A percentile compares a stretch with the other conserved stretches of the same genome.
These are phyloP conservation scores for Amylostereum chailletii DNA, from an alignment of 1,284 basidiomycete species.

Conservation along the genomic window DNA sequence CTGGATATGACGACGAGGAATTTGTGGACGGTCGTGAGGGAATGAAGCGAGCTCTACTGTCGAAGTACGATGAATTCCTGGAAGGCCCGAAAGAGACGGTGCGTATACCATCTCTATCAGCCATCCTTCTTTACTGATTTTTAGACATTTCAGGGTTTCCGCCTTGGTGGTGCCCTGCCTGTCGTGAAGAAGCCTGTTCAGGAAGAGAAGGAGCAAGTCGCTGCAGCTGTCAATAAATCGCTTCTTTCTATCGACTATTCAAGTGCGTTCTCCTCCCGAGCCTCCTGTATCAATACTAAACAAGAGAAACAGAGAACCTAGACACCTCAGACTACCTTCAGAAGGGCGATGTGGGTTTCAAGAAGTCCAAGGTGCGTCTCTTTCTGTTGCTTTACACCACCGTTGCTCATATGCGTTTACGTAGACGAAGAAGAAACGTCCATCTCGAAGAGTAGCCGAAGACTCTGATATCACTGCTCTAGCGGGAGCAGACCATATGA, in stretches of 20 bases:
- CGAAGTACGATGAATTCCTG: conserved; percentile 92
- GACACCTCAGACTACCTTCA: conserved; percentile 84
- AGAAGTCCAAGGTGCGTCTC: conserved; percentile 76
- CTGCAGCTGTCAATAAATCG: conserved; percentile 67
- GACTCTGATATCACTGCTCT: conserved; percentile 45
- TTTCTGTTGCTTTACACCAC: not conserved
- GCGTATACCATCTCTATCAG: conserved; percentile 15
- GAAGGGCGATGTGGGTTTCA: conserved; percentile 90
- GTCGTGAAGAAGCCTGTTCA: conserved; percentile 29
- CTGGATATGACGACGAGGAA: conserved; percentile 95
- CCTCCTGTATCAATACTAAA: conserved; percentile 5
- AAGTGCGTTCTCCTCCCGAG: conserved; percentile 44
- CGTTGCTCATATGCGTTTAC: conserved; percentile 7
- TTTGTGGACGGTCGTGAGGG: conserved; percentile 69
- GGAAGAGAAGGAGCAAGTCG: conserved; percentile 47
- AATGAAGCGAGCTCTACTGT: conserved; percentile 75
- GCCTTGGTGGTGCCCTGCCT: conserved; percentile 52
- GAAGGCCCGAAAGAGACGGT: conserved; percentile 63
- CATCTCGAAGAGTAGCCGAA: conserved; percentile 59
- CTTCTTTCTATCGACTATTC: conserved; percentile 86
- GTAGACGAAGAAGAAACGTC: conserved; percentile 87
- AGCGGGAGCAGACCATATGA: conserved; percentile 50
- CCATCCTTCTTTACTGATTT: conserved; percentile 6
- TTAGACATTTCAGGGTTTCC: conserved; percentile 53
- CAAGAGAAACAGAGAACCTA: conserved; percentile 62